Evolutionary conservation across 2,329 filamentous ascomycete genomes (phyloP).

Genomic region (Zymoseptoria brevis): DNA sequence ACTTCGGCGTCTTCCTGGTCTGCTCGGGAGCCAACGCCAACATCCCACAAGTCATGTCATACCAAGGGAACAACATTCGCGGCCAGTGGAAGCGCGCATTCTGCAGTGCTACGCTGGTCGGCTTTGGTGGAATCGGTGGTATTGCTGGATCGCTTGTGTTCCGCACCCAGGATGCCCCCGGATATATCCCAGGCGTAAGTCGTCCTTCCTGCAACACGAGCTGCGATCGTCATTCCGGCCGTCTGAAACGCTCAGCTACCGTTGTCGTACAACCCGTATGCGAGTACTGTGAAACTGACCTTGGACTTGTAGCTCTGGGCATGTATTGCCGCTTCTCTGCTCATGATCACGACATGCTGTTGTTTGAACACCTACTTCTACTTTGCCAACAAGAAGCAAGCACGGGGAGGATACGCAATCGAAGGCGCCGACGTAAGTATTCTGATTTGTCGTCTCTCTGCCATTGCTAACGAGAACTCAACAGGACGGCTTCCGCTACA

Average conservation of each 20-base stretch:
- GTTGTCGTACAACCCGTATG: neutral
- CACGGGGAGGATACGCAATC: constrained; percentile 13
- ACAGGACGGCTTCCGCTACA: constrained; percentile 18
- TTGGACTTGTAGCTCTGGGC: constrained; percentile 11
- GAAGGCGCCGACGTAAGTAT: constrained; percentile 16
- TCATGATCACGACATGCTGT: constrained; percentile 17
- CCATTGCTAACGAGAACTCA: neutral
- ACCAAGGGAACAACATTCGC: constrained; percentile 79
- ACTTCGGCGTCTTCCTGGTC: constrained; percentile 59
- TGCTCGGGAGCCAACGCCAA: constrained; percentile 71
- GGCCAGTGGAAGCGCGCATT: constrained; percentile 83
- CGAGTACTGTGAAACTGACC: neutral
- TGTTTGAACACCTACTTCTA: constrained; percentile 16
- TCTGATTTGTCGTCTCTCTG: neutral
- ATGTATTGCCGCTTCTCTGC: constrained; percentile 16
- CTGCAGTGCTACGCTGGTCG: constrained; percentile 65
- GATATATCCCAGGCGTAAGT: constrained; percentile 14
- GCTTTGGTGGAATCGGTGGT: constrained; percentile 47
- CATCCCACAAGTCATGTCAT: constrained; percentile 63
- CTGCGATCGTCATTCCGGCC: neutral
- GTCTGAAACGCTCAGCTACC: neutral
- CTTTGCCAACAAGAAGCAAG: constrained; percentile 16
- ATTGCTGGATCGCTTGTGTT: constrained; percentile 16
- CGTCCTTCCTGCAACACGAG: neutral
- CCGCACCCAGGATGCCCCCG: constrained; percentile 16